Base-by-base conservation (phyloP, 1,284 basidiomycete genomes). In the Irpex sp. region DNA sequence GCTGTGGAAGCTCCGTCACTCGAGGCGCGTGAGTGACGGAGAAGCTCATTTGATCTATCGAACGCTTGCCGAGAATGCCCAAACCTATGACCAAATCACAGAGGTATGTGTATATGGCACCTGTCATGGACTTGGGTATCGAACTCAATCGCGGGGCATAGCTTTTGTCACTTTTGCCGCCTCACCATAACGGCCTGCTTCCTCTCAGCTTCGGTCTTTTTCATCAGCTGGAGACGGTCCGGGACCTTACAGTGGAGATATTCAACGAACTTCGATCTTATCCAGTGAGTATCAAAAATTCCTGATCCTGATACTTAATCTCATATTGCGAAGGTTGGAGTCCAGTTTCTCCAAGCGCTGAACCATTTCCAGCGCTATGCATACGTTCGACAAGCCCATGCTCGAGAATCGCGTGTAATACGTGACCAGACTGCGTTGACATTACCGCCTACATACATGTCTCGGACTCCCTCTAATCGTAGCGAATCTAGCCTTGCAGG, bases 351-450 rank as follows among this genome's bases (percentile, higher is more conserved):
- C 31, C 87, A 92, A 70, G 79, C 85, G 7, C 83, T 99, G 60
- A 98, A 97, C 74, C 90, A 94, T 70, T 98, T 96, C 73, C 94
- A 97, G 71, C 87, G 94, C 0, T 90, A 94, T 63, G 92, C 94
- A 1, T 93, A 91, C 70, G 88, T 92, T 19, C 83, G 90, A 58
- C 87, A 89, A 69, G 89, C 89, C 0, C 82, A 89, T 68, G 83
- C 83, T 39, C 78, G 84, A 57, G 85, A 90, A 66, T 75, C 76
- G 47, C 77, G 78, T 43, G 56, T 73, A 5, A 64, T 71, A 50
- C 77, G 76, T 59, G 78, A 81, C 37, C 76, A 79, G 57, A 77
- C 78, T 63, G 75, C 77, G 33, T 65, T 74, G 5, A 70, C 75
- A 57, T 67, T 75, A n/a, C 79, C 78, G 7, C 71, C 75, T 2